A percentile compares a stretch with the other conserved stretches of the same genome.
Conservation (phyloP, 495 filamentous ascomycete species). For the Pyrenula aspistea region DNA sequence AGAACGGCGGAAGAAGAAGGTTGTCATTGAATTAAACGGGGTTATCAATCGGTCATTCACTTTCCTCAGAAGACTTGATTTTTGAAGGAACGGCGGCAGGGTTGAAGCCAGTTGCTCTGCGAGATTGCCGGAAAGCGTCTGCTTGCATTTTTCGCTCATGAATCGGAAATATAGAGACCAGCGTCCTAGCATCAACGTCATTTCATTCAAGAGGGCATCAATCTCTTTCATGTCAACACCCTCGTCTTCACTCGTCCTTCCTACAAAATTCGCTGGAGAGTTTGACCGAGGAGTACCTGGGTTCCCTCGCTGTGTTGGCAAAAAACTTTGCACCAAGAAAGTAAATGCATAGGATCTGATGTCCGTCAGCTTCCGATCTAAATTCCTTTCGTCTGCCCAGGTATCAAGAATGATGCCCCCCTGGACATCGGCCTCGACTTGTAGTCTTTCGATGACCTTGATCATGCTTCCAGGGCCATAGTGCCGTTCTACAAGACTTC, state of each 20-base stretch:
- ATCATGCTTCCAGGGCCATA: conserved; percentile 89
- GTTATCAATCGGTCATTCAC: conserved; percentile 55
- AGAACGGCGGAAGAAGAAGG: conserved; percentile 90
- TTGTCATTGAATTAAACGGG: conserved; percentile 80
- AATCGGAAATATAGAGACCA: conserved; percentile 93
- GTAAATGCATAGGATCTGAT: conserved; percentile 95
- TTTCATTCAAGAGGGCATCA: conserved; percentile 74
- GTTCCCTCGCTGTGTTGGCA: conserved; percentile 50
- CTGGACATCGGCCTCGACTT: conserved; percentile 90
- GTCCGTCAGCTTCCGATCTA: conserved; percentile 80
- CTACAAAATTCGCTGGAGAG: conserved; percentile 45
- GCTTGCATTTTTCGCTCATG: conserved; percentile 62
- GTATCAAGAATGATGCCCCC: conserved; percentile 95
- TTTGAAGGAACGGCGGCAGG: conserved; percentile 57
- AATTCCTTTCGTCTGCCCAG: conserved; percentile 77
- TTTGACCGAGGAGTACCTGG: conserved; percentile 37
- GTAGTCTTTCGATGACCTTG: conserved; percentile 87
- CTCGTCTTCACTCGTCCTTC: conserved; percentile 60
- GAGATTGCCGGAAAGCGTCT: neutral
- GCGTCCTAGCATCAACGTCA: conserved; percentile 77
- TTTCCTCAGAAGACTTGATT: conserved; percentile 66
- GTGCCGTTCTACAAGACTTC: conserved; percentile 79
- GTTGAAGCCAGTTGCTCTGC: conserved; percentile 22
- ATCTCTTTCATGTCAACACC: conserved; percentile 92
- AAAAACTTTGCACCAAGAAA: conserved; percentile 89